Evolutionary conservation across 805 yeast genomes (phyloP).

Genomic region (Saturnispora dispora): DNA sequence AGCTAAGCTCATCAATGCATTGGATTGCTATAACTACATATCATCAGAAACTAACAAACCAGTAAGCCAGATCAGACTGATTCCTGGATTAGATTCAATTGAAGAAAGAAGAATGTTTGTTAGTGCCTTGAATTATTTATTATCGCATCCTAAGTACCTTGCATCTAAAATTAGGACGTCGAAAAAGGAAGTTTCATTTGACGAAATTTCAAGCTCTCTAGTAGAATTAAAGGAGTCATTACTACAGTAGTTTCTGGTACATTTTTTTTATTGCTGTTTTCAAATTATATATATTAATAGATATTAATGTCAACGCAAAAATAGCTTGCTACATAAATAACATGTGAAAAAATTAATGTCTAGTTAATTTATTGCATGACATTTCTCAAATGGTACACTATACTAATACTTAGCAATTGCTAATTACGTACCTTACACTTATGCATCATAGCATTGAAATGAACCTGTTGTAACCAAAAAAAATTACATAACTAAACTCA

Average conservation of each 20-base stretch:
- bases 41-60: slow-evolving; percentile 13
- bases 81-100: slow-evolving; percentile 56
- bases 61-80: slow-evolving; percentile 17
- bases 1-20: slow-evolving; percentile 44
- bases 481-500: too few relatives aligned
- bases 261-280: not conserved
- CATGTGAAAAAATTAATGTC: too few relatives aligned
- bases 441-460: too few relatives aligned
- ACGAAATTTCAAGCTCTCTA: slow-evolving; percentile 40
- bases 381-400: too few relatives aligned
- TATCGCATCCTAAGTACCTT: slow-evolving; percentile 81
- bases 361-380: too few relatives aligned
- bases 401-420: too few relatives aligned
- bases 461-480: too few relatives aligned
- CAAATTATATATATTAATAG: not conserved
- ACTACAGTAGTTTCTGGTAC: slow-evolving; percentile 13
- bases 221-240: slow-evolving; percentile 42
- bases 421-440: too few relatives aligned
- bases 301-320: too few relatives aligned
- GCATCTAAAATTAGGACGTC: slow-evolving; percentile 59
- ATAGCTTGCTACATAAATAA: too few relatives aligned
- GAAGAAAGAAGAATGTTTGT: slow-evolving; percentile 52
- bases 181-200: slow-evolving; percentile 45
- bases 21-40: slow-evolving; percentile 45
- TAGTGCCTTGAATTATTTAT: slow-evolving; percentile 56